Base-by-base conservation (phyloP, 2,329 filamentous ascomycete species). In the Ceratocystis cubensis region DNA sequence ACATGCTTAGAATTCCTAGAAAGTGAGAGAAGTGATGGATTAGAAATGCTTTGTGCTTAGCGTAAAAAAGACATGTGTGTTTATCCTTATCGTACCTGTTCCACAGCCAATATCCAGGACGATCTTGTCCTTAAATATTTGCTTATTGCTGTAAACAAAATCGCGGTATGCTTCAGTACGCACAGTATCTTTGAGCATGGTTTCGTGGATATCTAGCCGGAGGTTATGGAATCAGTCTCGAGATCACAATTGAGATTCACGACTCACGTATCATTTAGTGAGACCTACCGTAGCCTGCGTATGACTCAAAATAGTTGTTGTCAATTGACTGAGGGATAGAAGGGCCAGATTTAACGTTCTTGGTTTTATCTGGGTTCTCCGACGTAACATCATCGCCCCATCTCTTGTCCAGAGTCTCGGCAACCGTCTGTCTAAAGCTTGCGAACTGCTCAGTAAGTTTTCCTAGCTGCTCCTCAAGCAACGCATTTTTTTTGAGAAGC, bases 151-250 rank as follows among this genome's bases (percentile, higher is more conserved):
- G 77, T 96, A 96, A 72, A 96, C 91, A 74, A 96, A 96, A 76
- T 97, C 91, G 59, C 92, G 86, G 76, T 97, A 97, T 2, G 90
- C 88, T 72, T 96, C 89, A 10, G 92, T 97, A 64, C 92, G 88
- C 50, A 96, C 82, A 0, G 84, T 81, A 73, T 97, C 92, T 75
- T 96, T 96, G 69, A 97, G 82, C 92, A 97, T 97, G 6, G 88
- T 91, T 74, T 96, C 91, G 75, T 97, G 92, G 66, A 97, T 96
- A 67, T 91, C 89, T 88, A 73, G n/a, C 20, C n/a, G 15, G 5
- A 22, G 25, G 25, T 10, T 2, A 20, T 10, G 33, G 8, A 25
- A 63, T 69, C 37, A 67, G 65, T 45, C n/a, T 25, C 20, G 8
- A n/a, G 20, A 33, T n/a, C 5, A 2, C 5, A 53, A 20, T 37